Conservation (phyloP, 2,329 filamentous ascomycete species). For the Fusarium luffae region DNA sequence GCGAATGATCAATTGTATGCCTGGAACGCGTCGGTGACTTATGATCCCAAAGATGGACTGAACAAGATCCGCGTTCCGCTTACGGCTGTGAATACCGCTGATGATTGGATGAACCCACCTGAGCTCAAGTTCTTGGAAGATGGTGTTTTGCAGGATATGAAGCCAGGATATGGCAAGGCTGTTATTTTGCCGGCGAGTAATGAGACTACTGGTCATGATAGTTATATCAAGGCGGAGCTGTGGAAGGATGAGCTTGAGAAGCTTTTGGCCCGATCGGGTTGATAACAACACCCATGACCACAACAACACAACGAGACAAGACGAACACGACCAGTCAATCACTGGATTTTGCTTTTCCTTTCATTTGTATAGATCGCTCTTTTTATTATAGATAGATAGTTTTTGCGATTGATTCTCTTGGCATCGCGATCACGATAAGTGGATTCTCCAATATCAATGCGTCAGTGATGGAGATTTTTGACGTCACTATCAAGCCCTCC, state of each 20-base stretch:
- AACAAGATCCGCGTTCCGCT: constrained; percentile 20
- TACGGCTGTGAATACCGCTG: constrained; percentile 26
- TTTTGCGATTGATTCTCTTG: rapidly evolving
- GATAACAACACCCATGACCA: not conserved
- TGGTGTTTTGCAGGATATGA: constrained; percentile 8
- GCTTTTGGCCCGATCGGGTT: not conserved
- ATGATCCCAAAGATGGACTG: not conserved
- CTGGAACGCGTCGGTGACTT: constrained; percentile 21
- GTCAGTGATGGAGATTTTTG: constrained; percentile 20
- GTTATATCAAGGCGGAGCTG: constrained; percentile 24
- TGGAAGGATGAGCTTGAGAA: constrained; percentile 27
- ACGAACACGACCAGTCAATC: not conserved
- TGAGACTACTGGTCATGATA: constrained; percentile 14
- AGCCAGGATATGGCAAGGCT: not conserved
- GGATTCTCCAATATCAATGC: constrained; percentile 15
- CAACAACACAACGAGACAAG: not conserved
- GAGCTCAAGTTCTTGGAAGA: constrained; percentile 20
- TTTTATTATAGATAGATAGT: rapidly evolving
- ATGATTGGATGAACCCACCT: constrained; percentile 22
- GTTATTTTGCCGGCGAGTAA: constrained; percentile 12
- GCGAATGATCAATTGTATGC: constrained; percentile 29
- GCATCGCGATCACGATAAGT: not conserved
- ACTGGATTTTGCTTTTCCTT: not conserved
- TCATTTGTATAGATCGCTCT: rapidly evolving
- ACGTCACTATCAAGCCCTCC: constrained; percentile 14